Evolutionary conservation across 176 grass and related monocot species (phyloP).

Genomic region (Puya raimondii): DNA sequence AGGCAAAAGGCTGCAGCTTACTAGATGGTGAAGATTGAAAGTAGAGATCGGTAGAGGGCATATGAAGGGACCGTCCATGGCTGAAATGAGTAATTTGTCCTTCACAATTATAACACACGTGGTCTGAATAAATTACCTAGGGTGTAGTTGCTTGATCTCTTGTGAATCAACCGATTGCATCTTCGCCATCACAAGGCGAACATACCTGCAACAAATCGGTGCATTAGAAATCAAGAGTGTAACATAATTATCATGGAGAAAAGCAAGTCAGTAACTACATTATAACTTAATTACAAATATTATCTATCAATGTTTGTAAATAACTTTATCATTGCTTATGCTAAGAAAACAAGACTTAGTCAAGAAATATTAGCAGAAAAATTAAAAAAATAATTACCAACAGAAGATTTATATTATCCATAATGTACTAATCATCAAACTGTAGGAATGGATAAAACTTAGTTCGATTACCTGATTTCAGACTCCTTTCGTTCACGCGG

Average conservation of each 20-base stretch:
- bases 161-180: constrained; percentile 43
- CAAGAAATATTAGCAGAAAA: not conserved
- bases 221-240: not conserved
- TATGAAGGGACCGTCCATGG: too few species aligned
- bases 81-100: too few species aligned
- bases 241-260: not conserved
- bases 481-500: constrained; percentile 81
- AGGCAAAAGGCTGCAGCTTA: not conserved
- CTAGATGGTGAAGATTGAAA: not conserved
- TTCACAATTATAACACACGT: constrained; percentile 1
- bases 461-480: constrained; percentile 68
- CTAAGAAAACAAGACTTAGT: not conserved
- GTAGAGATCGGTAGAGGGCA: not conserved
- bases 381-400: not conserved
- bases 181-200: constrained; percentile 78
- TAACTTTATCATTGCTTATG: not conserved
- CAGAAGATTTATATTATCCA: too few species aligned
- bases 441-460: not conserved
- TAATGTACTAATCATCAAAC: not conserved
- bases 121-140: constrained; percentile 35
- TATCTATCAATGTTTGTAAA: too few species aligned
- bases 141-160: constrained; percentile 57
- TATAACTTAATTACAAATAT: too few species aligned
- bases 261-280: not conserved
- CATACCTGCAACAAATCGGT: constrained; percentile 40